A percentile compares a stretch with the other conserved stretches of the same genome.
Evolutionary conservation across 176 grass and related monocot genomes (phyloP).

Genomic region (Urochloa ruziziensis): DNA sequence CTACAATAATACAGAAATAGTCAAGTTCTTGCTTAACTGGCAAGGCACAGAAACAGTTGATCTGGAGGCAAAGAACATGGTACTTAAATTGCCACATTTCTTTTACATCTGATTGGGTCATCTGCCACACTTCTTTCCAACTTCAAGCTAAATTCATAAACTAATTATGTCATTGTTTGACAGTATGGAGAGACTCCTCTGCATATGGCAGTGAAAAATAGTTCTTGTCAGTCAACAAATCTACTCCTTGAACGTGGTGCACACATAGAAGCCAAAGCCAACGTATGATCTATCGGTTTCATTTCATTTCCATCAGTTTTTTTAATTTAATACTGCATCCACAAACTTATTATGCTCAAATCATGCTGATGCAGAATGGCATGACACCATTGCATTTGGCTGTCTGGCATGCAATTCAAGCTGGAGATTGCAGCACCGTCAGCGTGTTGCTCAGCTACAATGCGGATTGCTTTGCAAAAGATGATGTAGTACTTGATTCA

Average conservation of each 20-base stretch:
- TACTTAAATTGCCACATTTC: conserved; percentile 37
- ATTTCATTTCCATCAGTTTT: neutral
- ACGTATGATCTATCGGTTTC: conserved; percentile 49
- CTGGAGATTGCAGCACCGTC: conserved; percentile 66
- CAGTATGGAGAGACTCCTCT: conserved; percentile 98
- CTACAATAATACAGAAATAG: conserved; percentile 64
- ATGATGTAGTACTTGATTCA: conserved; percentile 71
- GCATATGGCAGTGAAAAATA: conserved; percentile 94
- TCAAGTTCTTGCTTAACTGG: conserved; percentile 78
- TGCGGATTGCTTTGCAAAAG: conserved; percentile 83
- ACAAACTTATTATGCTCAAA: conserved; percentile 18
- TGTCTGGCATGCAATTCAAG: conserved; percentile 86
- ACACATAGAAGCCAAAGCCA: conserved; percentile 70
- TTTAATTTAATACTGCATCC: neutral
- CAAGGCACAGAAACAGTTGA: conserved; percentile 54
- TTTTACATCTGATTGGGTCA: conserved; percentile 20
- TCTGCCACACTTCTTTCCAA: neutral
- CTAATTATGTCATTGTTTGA: conserved; percentile 15
- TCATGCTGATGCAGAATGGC: conserved; percentile 73
- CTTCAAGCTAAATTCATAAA: conserved; percentile 21
- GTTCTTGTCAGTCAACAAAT: conserved; percentile 66
- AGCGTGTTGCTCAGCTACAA: conserved; percentile 66
- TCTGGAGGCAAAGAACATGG: conserved; percentile 92
- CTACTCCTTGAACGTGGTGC: conserved; percentile 80
- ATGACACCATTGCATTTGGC: conserved; percentile 97